Evolutionary conservation across 192 early-diverging fungal species (phyloP).

Genomic region (Helicostylum pulchrum): DNA sequence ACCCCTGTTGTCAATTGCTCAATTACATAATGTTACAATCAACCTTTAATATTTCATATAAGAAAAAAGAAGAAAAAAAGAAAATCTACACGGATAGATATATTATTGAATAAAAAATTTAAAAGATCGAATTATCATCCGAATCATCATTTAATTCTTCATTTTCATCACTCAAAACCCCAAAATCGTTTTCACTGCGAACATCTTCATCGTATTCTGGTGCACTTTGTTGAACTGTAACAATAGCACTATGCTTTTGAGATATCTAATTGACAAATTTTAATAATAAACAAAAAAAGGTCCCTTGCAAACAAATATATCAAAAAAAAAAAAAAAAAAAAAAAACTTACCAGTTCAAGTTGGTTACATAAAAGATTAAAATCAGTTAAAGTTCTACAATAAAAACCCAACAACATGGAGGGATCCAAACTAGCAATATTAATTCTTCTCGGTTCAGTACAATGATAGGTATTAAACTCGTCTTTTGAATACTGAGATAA

Average conservation of each 20-base stretch:
- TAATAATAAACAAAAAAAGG: neutral
- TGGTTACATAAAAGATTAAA: slow-evolving; percentile 60
- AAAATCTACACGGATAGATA: no score
- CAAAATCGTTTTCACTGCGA: slow-evolving; percentile 42
- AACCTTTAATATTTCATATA: no score
- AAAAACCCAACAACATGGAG: slow-evolving; percentile 92
- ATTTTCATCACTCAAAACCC: slow-evolving; percentile 36
- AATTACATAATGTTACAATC: no score
- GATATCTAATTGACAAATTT: slow-evolving; percentile 33
- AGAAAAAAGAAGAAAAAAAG: no score
- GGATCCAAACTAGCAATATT: slow-evolving; percentile 82
- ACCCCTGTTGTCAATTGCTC: no score
- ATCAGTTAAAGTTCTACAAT: slow-evolving; percentile 55
- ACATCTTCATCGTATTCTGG: slow-evolving; percentile 64
- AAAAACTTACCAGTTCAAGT: slow-evolving; percentile 38
- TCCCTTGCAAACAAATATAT: no score
- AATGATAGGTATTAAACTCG: slow-evolving; percentile 83
- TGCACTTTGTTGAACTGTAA: slow-evolving; percentile 62
- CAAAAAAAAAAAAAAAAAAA: neutral
- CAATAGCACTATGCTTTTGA: slow-evolving; percentile 45
- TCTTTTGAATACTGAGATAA: slow-evolving; percentile 42
- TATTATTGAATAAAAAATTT: no score
- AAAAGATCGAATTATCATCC: no score
- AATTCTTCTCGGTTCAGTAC: slow-evolving; percentile 68
- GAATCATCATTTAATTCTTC: neutral